phyloP scores from a whole-genome alignment of 2,329 filamentous ascomycete genomes.

The Xylariaceae sp. region DNA sequence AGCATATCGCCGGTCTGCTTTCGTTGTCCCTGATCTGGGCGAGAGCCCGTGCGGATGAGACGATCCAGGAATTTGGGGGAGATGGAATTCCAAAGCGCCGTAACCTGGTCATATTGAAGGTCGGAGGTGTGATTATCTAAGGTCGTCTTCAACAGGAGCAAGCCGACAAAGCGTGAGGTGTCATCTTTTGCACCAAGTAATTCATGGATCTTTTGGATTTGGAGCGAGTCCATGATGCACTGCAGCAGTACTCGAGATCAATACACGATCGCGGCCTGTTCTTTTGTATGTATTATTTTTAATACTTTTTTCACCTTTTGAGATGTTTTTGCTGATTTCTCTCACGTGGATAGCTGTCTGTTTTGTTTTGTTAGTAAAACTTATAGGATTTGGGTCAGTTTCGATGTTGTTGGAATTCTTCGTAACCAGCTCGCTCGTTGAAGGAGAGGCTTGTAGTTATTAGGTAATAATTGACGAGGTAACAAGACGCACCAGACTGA shows the following conservation, averaged over 20 bases:
- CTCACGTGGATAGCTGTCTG: not conserved
- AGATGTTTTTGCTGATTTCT: too few species aligned
- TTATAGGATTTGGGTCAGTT: too few species aligned
- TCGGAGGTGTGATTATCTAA: slow-evolving; percentile 51
- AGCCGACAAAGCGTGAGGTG: slow-evolving; percentile 61
- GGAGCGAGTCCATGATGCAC: slow-evolving; percentile 8
- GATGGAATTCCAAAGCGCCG: slow-evolving; percentile 52
- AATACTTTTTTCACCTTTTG: not conserved
- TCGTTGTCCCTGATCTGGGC: slow-evolving; percentile 30
- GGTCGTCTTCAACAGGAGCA: slow-evolving; percentile 60
- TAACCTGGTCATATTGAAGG: slow-evolving; percentile 43
- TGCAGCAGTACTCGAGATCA: not conserved
- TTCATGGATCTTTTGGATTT: slow-evolving; percentile 46
- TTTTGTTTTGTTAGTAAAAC: not conserved
- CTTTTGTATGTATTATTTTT: not conserved
- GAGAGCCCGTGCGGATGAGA: slow-evolving; percentile 50
- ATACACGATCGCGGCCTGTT: not conserved
- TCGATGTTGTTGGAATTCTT: too few species aligned
- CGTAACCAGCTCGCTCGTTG: too few species aligned
- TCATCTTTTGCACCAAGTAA: slow-evolving; percentile 58
- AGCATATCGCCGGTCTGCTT: slow-evolving; percentile 55
- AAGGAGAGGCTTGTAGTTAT: too few species aligned
- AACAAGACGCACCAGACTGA: too few species aligned
- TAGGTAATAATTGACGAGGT: too few species aligned
- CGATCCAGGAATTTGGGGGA: slow-evolving; percentile 60